phyloP scores from a whole-genome alignment of 352 stramenopile genomes.

The Pythium dissimile region DNA sequence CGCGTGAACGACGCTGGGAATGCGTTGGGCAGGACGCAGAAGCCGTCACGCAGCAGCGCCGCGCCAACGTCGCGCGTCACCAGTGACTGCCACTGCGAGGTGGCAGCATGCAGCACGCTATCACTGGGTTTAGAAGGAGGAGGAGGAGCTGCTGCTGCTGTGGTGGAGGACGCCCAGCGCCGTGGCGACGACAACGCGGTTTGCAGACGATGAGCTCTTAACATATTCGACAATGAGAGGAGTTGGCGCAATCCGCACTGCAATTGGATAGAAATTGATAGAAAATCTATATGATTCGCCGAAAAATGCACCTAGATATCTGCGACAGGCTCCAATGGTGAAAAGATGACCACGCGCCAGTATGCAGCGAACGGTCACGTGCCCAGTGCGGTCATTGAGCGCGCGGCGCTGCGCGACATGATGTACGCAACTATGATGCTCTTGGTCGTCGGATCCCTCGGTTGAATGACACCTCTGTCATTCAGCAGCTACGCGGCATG shows the following conservation, averaged over 20 bases:
- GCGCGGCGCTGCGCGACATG: slow-evolving; percentile 47
- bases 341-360: background rate
- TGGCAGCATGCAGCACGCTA: background rate
- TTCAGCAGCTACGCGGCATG: slow-evolving; percentile 44
- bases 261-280: background rate
- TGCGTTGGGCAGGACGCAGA: slow-evolving; percentile 42
- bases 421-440: no score
- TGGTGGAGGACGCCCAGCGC: background rate
- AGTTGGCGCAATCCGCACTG: no score
- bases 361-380: slow-evolving; percentile 30
- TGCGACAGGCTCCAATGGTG: background rate
- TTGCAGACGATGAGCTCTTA: background rate
- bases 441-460: no score
- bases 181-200: background rate
- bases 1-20: slow-evolving; percentile 45
- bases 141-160: no score
- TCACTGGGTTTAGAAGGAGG: background rate
- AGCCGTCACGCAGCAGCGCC: slow-evolving; percentile 46
- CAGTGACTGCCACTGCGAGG: slow-evolving; percentile 24
- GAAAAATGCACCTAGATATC: no score
- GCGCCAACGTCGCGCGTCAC: slow-evolving; percentile 27
- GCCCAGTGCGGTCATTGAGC: slow-evolving; percentile 45
- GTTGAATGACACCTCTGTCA: no score
- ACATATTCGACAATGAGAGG: no score
- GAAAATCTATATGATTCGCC: no score